Percentiles rank a stretch among this genome's conserved stretches.
Evolutionary conservation across 1,284 basidiomycete species (phyloP).

Genomic region (Rhizoctonia solani): DNA sequence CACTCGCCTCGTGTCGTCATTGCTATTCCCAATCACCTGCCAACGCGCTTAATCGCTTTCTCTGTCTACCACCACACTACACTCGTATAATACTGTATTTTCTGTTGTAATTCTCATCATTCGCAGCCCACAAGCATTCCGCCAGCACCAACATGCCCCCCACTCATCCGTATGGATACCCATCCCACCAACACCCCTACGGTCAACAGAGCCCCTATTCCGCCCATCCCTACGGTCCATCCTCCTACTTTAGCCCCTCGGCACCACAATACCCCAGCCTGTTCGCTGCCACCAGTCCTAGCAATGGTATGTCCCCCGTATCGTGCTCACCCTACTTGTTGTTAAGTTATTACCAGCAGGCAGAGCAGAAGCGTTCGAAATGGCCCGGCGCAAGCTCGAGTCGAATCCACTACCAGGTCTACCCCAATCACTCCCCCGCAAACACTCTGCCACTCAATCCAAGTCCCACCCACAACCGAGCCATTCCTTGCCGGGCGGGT

Average conservation of each 20-base stretch:
- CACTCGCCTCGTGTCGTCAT: background rate
- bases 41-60: background rate
- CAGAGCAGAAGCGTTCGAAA: too few relatives aligned
- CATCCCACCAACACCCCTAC: background rate
- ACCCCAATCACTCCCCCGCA: too few relatives aligned
- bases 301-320: background rate
- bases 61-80: background rate
- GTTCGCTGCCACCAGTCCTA: background rate
- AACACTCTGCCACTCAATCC: too few relatives aligned
- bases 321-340: background rate
- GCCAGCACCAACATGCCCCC: background rate
- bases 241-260: conserved; percentile 2
- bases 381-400: conserved; percentile 1
- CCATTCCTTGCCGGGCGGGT: conserved; percentile 26
- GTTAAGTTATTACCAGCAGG: too few relatives aligned
- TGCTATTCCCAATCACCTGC: background rate
- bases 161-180: background rate
- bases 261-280: conserved; percentile 11
- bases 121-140: background rate
- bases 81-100: too few relatives aligned
- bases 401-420: conserved; percentile 20
- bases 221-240: conserved; percentile 8
- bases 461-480: too few relatives aligned
- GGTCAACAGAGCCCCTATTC: background rate
- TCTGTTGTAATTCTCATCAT: background rate